Conservation (phyloP, 495 filamentous ascomycete genomes). For the Aspergillus taichungensis region DNA sequence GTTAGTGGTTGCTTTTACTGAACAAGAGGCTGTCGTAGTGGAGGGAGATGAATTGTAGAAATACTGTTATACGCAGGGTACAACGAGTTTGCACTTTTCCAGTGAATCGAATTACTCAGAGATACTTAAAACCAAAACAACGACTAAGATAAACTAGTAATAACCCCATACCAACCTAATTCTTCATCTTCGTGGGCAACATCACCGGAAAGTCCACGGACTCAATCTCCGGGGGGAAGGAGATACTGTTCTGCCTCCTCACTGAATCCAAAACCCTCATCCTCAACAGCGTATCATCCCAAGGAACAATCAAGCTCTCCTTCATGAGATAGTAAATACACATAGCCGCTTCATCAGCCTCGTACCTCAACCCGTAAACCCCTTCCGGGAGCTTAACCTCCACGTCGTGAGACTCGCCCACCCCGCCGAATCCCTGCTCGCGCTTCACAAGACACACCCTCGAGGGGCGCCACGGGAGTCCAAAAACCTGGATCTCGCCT, state of each 20-base stretch:
- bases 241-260: neutral
- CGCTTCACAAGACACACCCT: slow-evolving; percentile 41
- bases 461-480: slow-evolving; percentile 56
- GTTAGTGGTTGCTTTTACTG: slow-evolving; percentile 1
- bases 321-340: slow-evolving; percentile 60
- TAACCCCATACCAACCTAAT: too few relatives aligned
- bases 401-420: slow-evolving; percentile 35
- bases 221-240: slow-evolving; percentile 2
- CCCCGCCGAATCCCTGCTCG: slow-evolving; percentile 15
- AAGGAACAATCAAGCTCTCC: slow-evolving; percentile 55
- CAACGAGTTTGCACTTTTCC: too few relatives aligned
- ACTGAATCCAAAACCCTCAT: slow-evolving; percentile 75
- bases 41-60: too few relatives aligned
- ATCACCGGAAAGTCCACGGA: neutral
- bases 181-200: neutral
- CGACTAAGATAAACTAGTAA: too few relatives aligned
- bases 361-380: slow-evolving; percentile 74
- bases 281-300: slow-evolving; percentile 64
- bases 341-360: slow-evolving; percentile 68
- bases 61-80: too few relatives aligned
- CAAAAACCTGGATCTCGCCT: slow-evolving; percentile 65
- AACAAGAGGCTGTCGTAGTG: neutral
- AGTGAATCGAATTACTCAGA: too few relatives aligned
- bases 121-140: too few relatives aligned
- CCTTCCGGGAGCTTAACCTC: slow-evolving; percentile 48